Percentiles rank a stretch among this genome's conserved stretches.
Evolutionary conservation across 306 rosid genomes (phyloP).

Genomic region (Quercus variabilis): DNA sequence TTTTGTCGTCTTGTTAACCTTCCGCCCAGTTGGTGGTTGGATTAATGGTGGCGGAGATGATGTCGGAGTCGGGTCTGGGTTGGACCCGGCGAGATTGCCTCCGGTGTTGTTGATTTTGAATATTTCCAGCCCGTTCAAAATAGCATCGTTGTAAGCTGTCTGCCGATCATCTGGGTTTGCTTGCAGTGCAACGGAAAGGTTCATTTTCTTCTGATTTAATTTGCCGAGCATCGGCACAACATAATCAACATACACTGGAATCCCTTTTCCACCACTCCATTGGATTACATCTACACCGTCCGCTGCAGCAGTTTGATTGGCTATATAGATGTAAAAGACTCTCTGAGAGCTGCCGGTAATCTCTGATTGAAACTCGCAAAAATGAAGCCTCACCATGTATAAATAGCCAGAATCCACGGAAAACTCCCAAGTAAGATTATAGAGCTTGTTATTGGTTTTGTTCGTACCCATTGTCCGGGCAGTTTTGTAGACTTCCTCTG

Average conservation of each 20-base stretch:
- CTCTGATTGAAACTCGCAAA: conserved; percentile 23
- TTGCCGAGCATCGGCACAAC: not conserved
- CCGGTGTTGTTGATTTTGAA: conserved; percentile 32
- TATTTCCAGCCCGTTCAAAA: conserved; percentile 50
- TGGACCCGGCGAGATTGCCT: conserved; percentile 35
- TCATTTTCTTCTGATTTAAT: conserved; percentile 9
- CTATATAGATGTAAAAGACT: conserved; percentile 31
- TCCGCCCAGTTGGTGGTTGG: not conserved
- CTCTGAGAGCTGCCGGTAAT: not conserved
- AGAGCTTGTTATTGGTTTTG: not conserved
- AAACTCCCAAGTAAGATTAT: conserved; percentile 34
- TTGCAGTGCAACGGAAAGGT: conserved; percentile 26
- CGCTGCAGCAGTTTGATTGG: not conserved
- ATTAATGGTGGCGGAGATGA: not conserved
- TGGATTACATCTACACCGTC: not conserved
- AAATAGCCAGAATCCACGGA: conserved; percentile 14
- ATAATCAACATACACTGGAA: conserved; percentile 27
- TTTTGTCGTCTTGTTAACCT: not conserved
- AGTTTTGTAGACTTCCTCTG: conserved; percentile 14
- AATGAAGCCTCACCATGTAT: conserved; percentile 40
- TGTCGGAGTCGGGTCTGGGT: conserved; percentile 29
- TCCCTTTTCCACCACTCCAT: conserved; percentile 18
- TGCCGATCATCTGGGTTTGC: not conserved
- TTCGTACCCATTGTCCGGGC: conserved; percentile 21
- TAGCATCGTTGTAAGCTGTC: not conserved